Evolutionary conservation across 2,329 filamentous ascomycete species (phyloP).

Genomic region (Ascochyta lentis): DNA sequence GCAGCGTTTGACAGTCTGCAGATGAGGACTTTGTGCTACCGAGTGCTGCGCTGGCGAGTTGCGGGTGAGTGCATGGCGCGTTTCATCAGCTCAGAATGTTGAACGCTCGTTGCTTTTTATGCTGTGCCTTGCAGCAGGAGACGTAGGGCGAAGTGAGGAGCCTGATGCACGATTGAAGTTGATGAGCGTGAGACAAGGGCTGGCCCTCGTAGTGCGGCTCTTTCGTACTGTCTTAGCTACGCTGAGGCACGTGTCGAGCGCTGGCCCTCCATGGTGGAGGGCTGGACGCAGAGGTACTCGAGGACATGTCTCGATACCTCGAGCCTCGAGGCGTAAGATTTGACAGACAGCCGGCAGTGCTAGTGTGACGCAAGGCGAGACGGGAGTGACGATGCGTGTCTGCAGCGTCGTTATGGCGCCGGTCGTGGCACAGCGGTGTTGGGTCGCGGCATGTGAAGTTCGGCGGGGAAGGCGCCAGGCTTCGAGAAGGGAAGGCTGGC

Average conservation of each 20-base stretch:
- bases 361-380: constrained; percentile 20
- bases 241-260: constrained; percentile 8
- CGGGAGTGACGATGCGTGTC: constrained; percentile 16
- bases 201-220: constrained; percentile 4
- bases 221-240: neutral
- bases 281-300: neutral
- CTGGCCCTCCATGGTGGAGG: neutral
- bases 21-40: constrained; percentile 23
- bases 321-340: constrained; percentile 1
- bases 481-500: constrained; percentile 11
- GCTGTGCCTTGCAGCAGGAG: constrained; percentile 25
- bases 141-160: constrained; percentile 23
- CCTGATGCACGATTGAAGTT: constrained; percentile 5
- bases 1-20: constrained; percentile 8
- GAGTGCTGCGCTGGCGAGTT: constrained; percentile 18
- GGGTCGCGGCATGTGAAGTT: constrained; percentile 15
- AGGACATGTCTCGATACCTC: neutral
- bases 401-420: constrained; percentile 15
- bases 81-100: constrained; percentile 25
- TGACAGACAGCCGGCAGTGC: constrained; percentile 14
- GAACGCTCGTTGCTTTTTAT: constrained; percentile 17
- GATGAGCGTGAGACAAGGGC: constrained; percentile 10
- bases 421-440: constrained; percentile 12
- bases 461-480: constrained; percentile 20
- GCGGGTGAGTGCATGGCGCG: constrained; percentile 29